A percentile compares a stretch with the other conserved stretches of the same genome.
These are phyloP conservation scores for Penicillium vulpinum DNA, from an alignment of 2,329 filamentous ascomycete genomes.

Conservation along the genomic window DNA sequence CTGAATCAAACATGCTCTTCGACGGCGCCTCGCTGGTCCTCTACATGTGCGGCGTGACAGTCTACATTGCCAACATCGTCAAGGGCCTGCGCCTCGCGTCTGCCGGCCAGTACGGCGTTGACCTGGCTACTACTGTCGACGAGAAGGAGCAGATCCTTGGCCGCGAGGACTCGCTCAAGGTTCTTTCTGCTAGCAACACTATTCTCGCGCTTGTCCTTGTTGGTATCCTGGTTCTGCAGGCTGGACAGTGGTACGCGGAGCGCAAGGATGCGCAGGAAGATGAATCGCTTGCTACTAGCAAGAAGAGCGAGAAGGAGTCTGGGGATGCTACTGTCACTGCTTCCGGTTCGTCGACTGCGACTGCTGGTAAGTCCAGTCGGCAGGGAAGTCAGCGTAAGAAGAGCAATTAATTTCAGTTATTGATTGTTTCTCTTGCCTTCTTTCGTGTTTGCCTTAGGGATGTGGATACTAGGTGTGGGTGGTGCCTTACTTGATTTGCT, in stretches of 20 bases:
- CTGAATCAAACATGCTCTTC: conserved; percentile 93
- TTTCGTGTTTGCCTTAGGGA: not conserved
- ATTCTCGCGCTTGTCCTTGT: conserved; percentile 91
- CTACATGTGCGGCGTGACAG: conserved; percentile 81
- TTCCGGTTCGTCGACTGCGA: conserved; percentile 12
- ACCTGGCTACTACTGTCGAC: conserved; percentile 42
- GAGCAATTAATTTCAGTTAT: conserved; percentile 18
- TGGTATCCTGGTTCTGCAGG: conserved; percentile 88
- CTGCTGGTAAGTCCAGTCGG: conserved; percentile 14
- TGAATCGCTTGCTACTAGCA: conserved; percentile 52
- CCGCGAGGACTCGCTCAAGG: conserved; percentile 84
- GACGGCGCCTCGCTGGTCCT: conserved; percentile 72
- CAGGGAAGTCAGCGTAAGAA: conserved; percentile 28
- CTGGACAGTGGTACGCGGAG: conserved; percentile 98
- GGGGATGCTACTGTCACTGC: not conserved
- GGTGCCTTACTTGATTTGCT: not conserved
- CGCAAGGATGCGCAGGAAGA: conserved; percentile 83
- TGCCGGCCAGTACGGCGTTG: conserved; percentile 64
- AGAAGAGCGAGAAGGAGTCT: conserved; percentile 43
- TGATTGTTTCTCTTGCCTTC: conserved; percentile 2
- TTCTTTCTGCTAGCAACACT: conserved; percentile 91
- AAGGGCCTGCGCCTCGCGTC: conserved; percentile 87
- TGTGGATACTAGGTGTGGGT: not conserved
- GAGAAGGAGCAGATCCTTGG: conserved; percentile 69
- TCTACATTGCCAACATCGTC: conserved; percentile 95